These are phyloP conservation scores for Eragrostis tef DNA, from an alignment of 202 grass and related monocot genomes.

Conservation along the genomic window DNA sequence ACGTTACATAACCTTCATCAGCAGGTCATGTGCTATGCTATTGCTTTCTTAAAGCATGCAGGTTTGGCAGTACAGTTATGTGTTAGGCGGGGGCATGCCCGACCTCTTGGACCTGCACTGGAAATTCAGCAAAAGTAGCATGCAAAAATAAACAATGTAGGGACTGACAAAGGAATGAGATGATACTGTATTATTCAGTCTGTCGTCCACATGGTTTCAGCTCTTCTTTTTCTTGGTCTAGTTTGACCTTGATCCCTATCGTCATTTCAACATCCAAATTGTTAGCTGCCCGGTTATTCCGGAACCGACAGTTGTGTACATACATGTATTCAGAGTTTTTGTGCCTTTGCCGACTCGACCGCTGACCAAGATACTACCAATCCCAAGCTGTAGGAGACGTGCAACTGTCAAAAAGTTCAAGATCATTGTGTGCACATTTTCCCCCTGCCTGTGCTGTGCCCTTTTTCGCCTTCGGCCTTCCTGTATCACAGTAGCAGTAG, in stretches of 20 bases:
- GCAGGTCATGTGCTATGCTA: slow-evolving; percentile 2
- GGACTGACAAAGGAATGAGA: neutral
- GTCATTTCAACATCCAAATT: slow-evolving; percentile 6
- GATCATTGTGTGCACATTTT: neutral
- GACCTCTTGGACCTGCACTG: neutral
- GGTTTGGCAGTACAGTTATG: neutral
- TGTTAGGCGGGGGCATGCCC: slow-evolving; percentile 1
- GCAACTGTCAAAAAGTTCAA: neutral
- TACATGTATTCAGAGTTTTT: neutral
- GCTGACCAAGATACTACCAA: neutral
- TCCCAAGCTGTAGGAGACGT: neutral
- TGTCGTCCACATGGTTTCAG: neutral
- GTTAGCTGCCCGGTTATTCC: slow-evolving; percentile 27
- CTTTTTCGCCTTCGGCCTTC: neutral
- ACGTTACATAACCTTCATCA: neutral
- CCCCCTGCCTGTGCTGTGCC: neutral
- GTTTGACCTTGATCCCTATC: neutral
- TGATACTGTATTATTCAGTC: neutral
- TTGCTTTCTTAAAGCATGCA: neutral
- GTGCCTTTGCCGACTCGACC: neutral
- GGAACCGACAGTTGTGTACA: slow-evolving; percentile 19
- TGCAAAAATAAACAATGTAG: slow-evolving; percentile 28
- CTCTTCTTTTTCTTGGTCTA: neutral
- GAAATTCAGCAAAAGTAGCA: slow-evolving; percentile 7
- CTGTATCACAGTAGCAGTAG: neutral